Evolutionary conservation across 805 yeast species (phyloP).

Genomic region (Kuraishia cidri): DNA sequence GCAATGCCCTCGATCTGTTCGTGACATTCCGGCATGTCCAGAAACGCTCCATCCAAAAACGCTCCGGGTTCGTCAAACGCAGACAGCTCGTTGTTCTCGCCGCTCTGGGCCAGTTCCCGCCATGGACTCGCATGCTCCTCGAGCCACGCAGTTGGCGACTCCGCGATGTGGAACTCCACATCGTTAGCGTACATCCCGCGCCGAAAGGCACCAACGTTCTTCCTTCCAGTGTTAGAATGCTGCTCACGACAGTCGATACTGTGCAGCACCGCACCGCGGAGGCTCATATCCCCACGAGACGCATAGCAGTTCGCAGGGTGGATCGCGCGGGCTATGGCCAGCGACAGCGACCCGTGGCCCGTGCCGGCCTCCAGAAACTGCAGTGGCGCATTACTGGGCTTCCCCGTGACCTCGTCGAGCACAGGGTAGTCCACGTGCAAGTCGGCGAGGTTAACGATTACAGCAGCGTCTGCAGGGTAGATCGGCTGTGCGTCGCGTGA

Average conservation of each 20-base stretch:
- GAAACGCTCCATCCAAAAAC: slow-evolving; percentile 31
- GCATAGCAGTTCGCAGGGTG: slow-evolving; percentile 34
- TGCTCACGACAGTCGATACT: slow-evolving; percentile 28
- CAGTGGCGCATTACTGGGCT: slow-evolving; percentile 13
- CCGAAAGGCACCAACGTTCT: slow-evolving; percentile 26
- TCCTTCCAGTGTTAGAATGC: slow-evolving; percentile 32
- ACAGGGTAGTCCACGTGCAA: slow-evolving; percentile 31
- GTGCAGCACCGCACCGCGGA: slow-evolving; percentile 35
- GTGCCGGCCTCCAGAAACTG: slow-evolving; percentile 46
- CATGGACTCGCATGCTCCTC: slow-evolving; percentile 13
- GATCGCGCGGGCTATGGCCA: slow-evolving; percentile 29
- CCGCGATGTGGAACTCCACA: slow-evolving; percentile 32
- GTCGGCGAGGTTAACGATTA: slow-evolving; percentile 37
- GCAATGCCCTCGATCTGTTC: slow-evolving; percentile 23
- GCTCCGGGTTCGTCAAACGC: slow-evolving; percentile 14
- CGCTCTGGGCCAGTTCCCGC: slow-evolving; percentile 8
- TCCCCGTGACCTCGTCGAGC: slow-evolving; percentile 5
- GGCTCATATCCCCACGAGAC: slow-evolving; percentile 9
- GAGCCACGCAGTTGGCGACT: slow-evolving; percentile 33
- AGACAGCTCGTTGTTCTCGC: slow-evolving; percentile 5
- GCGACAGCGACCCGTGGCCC: slow-evolving; percentile 42
- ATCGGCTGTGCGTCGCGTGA: slow-evolving; percentile 41
- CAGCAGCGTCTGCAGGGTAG: slow-evolving; percentile 37
- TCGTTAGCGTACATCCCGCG: slow-evolving; percentile 34
- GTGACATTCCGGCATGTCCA: slow-evolving; percentile 37